Conservation (phyloP, 1,284 basidiomycete genomes). For the Polyporus tsugae region DNA sequence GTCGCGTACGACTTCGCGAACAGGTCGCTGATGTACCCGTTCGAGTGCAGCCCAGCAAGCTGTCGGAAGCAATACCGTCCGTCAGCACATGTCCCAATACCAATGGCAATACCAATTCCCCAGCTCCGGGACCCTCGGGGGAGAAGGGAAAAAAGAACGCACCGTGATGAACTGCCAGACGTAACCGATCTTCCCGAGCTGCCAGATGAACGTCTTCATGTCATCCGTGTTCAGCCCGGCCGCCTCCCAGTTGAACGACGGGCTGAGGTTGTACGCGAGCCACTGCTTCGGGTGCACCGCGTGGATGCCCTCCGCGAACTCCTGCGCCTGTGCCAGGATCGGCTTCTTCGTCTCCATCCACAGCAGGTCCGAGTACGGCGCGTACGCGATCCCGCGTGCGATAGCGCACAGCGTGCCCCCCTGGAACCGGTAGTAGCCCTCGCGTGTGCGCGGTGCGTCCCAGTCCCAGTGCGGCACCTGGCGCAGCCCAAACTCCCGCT, state of each 20-base stretch:
- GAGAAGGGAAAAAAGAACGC: slow-evolving; percentile 41
- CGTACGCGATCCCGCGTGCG: slow-evolving; percentile 92
- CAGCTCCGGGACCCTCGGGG: not conserved
- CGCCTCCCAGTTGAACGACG: slow-evolving; percentile 93
- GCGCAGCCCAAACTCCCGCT: slow-evolving; percentile 82
- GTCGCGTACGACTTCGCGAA: slow-evolving; percentile 90
- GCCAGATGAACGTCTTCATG: slow-evolving; percentile 94
- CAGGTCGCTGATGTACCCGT: slow-evolving; percentile 95
- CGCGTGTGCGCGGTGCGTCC: slow-evolving; percentile 93
- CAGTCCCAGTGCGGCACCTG: slow-evolving; percentile 88
- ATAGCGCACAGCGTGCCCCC: slow-evolving; percentile 96
- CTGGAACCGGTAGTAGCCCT: slow-evolving; percentile 97
- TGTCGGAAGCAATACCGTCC: slow-evolving; percentile 41
- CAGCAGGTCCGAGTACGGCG: slow-evolving; percentile 90
- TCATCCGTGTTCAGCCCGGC: slow-evolving; percentile 88
- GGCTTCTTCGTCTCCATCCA: slow-evolving; percentile 99
- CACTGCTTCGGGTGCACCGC: slow-evolving; percentile 85
- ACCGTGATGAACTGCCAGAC: slow-evolving; percentile 99
- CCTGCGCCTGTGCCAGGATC: slow-evolving; percentile 92
- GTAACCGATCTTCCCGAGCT: slow-evolving; percentile 91
- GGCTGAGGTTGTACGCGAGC: slow-evolving; percentile 95
- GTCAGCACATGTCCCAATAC: slow-evolving; percentile 1
- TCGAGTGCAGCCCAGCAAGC: slow-evolving; percentile 97
- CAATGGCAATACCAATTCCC: not conserved
- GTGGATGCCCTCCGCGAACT: slow-evolving; percentile 92